phyloP scores from a whole-genome alignment of 805 yeast genomes.

The Nematodospora valgi region DNA sequence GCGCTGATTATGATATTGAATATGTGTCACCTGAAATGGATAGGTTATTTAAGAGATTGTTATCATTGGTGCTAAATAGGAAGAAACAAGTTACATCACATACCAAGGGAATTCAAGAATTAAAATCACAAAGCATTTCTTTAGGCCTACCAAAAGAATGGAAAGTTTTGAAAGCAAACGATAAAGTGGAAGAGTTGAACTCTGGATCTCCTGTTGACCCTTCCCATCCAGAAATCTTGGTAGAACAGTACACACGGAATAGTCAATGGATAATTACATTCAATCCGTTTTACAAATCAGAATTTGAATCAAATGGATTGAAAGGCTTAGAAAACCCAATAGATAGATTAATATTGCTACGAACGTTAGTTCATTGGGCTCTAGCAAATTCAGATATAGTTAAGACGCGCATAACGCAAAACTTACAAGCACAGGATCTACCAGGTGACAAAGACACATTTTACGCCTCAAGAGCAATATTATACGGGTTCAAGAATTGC shows the following conservation, averaged over 20 bases:
- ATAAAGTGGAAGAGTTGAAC: constrained; percentile 6
- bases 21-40: constrained; percentile 31
- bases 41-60: constrained; percentile 25
- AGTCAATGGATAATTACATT: constrained; percentile 13
- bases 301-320: constrained; percentile 32
- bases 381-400: constrained; percentile 29
- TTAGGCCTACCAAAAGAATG: constrained; percentile 40
- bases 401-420: constrained; percentile 21
- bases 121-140: constrained; percentile 21
- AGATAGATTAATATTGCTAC: constrained; percentile 35
- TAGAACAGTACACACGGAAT: constrained; percentile 11
- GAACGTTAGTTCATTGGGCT: constrained; percentile 36
- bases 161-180: constrained; percentile 19
- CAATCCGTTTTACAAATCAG: constrained; percentile 19
- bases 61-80: constrained; percentile 35
- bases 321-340: constrained; percentile 26
- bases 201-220: constrained; percentile 20
- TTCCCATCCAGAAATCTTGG: constrained; percentile 17
- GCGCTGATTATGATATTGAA: constrained; percentile 6
- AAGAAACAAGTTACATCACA: constrained; percentile 26
- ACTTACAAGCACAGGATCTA: constrained; percentile 27
- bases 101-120: constrained; percentile 31
- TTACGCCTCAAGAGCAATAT: constrained; percentile 32
- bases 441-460: constrained; percentile 37
- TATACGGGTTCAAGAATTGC: constrained; percentile 33